Conservation (phyloP, 2,329 filamentous ascomycete species). For the Microsporum canis region DNA sequence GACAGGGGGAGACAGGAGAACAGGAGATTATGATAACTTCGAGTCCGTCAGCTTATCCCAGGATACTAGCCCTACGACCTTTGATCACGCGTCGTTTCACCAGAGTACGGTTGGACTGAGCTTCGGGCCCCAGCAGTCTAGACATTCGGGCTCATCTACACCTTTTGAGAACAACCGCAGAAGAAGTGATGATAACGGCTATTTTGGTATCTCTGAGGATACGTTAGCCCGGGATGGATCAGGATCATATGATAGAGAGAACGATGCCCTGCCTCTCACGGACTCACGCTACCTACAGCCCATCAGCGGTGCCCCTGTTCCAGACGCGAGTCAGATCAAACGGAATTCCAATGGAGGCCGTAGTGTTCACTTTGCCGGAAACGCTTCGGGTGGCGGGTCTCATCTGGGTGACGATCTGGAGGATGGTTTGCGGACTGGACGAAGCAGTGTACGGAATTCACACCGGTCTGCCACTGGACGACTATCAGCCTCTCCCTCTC, state of each 20-base stretch:
- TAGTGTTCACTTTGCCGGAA: conserved; percentile 43
- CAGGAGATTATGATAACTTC: conserved; percentile 7
- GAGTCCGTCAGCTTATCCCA: conserved; percentile 15
- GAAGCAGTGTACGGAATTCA: conserved; percentile 10
- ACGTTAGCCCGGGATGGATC: conserved; percentile 20
- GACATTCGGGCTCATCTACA: neutral
- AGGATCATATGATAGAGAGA: conserved; percentile 40
- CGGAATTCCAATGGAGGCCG: conserved; percentile 23
- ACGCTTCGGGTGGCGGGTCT: conserved; percentile 28
- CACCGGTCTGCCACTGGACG: conserved; percentile 36
- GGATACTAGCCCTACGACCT: conserved; percentile 15
- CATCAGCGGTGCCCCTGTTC: conserved; percentile 40
- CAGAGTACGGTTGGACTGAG: conserved; percentile 8
- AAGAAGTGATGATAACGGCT: neutral
- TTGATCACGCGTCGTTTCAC: neutral
- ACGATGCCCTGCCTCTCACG: conserved; percentile 51
- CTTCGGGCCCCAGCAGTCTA: neutral
- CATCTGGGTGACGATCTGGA: conserved; percentile 56
- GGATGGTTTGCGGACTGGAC: conserved; percentile 39
- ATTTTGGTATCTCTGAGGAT: neutral
- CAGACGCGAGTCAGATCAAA: conserved; percentile 37
- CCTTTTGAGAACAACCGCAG: neutral
- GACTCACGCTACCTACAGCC: conserved; percentile 46
- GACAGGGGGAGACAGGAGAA: conserved; percentile 22
- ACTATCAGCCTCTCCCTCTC: conserved; percentile 45